A percentile compares a stretch with the other conserved stretches of the same genome.
phyloP scores from a whole-genome alignment of 257 asterid species.

The Fraxinus quadrangulata region DNA sequence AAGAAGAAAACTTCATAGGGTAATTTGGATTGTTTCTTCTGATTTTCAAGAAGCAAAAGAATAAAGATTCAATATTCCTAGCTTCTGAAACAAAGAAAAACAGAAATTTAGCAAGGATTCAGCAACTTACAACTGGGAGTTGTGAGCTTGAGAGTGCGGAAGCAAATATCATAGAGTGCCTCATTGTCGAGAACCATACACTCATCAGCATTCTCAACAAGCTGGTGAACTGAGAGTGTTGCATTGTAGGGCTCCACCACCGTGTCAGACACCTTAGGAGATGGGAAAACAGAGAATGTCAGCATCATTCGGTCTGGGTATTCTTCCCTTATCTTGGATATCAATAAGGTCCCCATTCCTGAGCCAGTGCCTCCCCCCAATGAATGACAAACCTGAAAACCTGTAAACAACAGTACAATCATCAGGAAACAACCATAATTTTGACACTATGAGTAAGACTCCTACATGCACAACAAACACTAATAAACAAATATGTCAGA shows the following conservation, averaged over 20 bases:
- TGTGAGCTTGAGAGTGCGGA: conserved; percentile 54
- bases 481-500: not conserved
- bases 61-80: not conserved
- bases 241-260: conserved; percentile 59
- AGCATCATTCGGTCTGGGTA: conserved; percentile 59
- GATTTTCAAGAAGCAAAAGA: no score
- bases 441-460: not conserved
- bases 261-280: conserved; percentile 55
- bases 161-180: conserved; percentile 55
- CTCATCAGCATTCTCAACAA: conserved; percentile 59
- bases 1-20: not conserved
- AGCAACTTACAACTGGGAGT: conserved; percentile 54
- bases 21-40: not conserved
- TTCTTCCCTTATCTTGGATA: conserved; percentile 57
- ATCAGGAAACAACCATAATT: conserved; percentile 7
- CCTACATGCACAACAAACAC: not conserved
- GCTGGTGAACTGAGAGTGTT: conserved; percentile 56
- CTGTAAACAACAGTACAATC: conserved; percentile 27
- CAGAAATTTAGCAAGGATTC: not conserved
- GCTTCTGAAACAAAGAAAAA: not conserved
- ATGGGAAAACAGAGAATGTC: conserved; percentile 54
- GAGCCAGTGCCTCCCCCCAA: conserved; percentile 61
- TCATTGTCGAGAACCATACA: conserved; percentile 58
- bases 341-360: conserved; percentile 54
- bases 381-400: conserved; percentile 59